Percentiles rank a stretch among this genome's conserved stretches.
Conservation (phyloP, 768 basidiomycete species). For the Tulasnella sp. region DNA sequence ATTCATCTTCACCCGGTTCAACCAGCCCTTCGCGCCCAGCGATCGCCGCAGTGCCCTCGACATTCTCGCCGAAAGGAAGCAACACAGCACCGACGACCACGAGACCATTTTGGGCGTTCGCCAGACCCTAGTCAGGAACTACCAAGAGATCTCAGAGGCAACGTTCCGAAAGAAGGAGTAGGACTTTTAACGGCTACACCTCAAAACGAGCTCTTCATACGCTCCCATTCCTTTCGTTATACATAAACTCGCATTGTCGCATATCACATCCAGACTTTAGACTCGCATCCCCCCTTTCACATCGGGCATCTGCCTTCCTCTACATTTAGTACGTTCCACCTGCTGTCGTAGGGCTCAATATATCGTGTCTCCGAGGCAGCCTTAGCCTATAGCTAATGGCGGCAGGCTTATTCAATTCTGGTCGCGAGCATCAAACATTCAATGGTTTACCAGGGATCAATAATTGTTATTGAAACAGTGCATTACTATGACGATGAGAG, state of each 20-base stretch:
- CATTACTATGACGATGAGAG: background rate
- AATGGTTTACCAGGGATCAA: background rate
- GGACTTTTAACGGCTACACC: background rate
- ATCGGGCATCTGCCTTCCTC: background rate
- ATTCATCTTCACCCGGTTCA: conserved; percentile 45
- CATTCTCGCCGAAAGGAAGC: conserved; percentile 31
- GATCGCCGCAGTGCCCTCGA: conserved; percentile 48
- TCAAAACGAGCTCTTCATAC: background rate
- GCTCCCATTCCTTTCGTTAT: background rate
- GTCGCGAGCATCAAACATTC: background rate
- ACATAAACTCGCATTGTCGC: background rate
- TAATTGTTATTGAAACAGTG: conserved; percentile 14
- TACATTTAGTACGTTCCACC: background rate
- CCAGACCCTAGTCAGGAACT: conserved; percentile 26
- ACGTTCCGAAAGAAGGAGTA: background rate
- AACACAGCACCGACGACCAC: conserved; percentile 24
- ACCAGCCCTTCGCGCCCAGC: conserved; percentile 60
- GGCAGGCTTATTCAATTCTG: no score
- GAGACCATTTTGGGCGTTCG: conserved; percentile 24
- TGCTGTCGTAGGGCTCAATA: background rate
- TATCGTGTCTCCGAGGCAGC: background rate
- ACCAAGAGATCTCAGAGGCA: background rate
- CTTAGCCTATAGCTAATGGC: background rate
- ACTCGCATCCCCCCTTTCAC: background rate
- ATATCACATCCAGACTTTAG: background rate